These are phyloP conservation scores for Tetraselmis chui DNA, from an alignment of 139 green algal species.

Conservation along the genomic window DNA sequence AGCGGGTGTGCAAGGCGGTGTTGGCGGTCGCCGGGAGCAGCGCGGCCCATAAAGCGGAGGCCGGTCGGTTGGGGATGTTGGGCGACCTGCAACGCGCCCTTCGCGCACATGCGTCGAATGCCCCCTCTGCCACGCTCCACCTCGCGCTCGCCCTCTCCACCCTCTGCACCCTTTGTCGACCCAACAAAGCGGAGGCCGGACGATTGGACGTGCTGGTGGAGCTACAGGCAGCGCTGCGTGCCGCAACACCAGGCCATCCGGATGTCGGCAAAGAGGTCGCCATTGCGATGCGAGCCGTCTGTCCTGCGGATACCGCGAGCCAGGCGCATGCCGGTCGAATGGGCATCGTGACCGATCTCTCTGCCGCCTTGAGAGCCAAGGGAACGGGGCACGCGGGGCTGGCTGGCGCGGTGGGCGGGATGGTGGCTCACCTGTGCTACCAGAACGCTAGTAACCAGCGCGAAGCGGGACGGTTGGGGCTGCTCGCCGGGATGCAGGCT, in stretches of 20 bases:
- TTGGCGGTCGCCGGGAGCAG: neutral
- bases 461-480: neutral
- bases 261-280: neutral
- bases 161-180: neutral
- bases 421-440: neutral
- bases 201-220: neutral
- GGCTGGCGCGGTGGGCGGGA: neutral
- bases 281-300: neutral
- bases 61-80: neutral
- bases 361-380: neutral
- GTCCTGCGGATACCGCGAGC: neutral
- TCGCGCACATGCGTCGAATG: neutral
- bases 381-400: neutral
- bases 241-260: neutral
- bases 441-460: neutral
- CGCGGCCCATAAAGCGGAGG: neutral
- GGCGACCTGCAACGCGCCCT: neutral
- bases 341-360: neutral
- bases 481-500: neutral
- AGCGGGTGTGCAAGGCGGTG: neutral
- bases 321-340: neutral
- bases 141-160: neutral
- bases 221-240: neutral
- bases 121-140: neutral
- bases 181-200: neutral